Evolutionary conservation across 345 rosid species (phyloP).

Genomic region (Ailanthus altissimus): DNA sequence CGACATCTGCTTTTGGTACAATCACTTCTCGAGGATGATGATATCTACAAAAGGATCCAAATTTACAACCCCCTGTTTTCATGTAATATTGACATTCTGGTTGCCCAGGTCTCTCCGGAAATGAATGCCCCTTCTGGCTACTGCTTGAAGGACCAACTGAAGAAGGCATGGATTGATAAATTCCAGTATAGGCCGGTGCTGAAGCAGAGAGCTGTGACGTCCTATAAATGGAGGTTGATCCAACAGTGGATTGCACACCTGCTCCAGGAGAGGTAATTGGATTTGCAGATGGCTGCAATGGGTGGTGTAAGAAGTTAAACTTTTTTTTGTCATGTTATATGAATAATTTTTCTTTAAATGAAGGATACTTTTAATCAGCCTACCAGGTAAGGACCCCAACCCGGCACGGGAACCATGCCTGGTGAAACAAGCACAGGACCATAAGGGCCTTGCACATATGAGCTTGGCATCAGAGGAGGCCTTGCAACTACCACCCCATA

Average conservation of each 20-base stretch:
- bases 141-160: constrained; percentile 55
- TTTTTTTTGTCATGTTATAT: background rate
- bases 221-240: constrained; percentile 63
- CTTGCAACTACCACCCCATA: constrained; percentile 72
- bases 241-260: constrained; percentile 53
- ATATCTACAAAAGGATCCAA: constrained; percentile 79
- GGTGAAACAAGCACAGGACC: constrained; percentile 77
- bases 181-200: constrained; percentile 58
- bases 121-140: constrained; percentile 55
- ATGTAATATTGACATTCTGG: constrained; percentile 84
- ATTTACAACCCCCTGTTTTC: constrained; percentile 91
- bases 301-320: constrained; percentile 8
- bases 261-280: constrained; percentile 56
- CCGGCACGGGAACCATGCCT: constrained; percentile 62
- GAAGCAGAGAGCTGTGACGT: constrained; percentile 61
- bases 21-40: constrained; percentile 78
- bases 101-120: constrained; percentile 88
- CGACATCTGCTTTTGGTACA: constrained; percentile 44
- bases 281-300: constrained; percentile 58
- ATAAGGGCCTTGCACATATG: constrained; percentile 69
- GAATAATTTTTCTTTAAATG: background rate
- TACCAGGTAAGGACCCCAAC: constrained; percentile 83
- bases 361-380: constrained; percentile 28
- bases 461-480: constrained; percentile 69
- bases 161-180: constrained; percentile 51